Conservation (phyloP, 148 eudicot species). For the Pharnaceum exiguum region DNA sequence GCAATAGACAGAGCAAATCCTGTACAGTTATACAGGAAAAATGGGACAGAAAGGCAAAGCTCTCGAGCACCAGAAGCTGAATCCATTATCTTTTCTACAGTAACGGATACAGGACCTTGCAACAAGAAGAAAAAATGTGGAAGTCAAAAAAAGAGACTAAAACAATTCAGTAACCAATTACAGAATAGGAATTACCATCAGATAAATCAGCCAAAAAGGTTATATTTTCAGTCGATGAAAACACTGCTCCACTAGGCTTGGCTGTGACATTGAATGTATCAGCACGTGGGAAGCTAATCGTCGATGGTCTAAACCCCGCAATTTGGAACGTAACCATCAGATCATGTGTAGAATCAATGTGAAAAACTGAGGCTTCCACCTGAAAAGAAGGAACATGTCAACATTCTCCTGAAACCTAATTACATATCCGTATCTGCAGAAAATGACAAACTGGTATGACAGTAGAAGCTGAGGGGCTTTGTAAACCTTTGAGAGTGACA, state of each 20-base stretch:
- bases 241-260: slow-evolving; percentile 64
- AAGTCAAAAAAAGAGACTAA: not conserved
- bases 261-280: slow-evolving; percentile 72
- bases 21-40: slow-evolving; percentile 78
- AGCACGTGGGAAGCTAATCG: slow-evolving; percentile 72
- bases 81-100: slow-evolving; percentile 80
- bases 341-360: slow-evolving; percentile 93
- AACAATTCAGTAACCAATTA: not conserved
- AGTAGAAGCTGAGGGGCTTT: slow-evolving; percentile 2
- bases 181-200: slow-evolving; percentile 39
- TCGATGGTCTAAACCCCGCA: slow-evolving; percentile 61
- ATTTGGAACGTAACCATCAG: slow-evolving; percentile 53
- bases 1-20: slow-evolving; percentile 61
- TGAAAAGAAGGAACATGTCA: slow-evolving; percentile 22
- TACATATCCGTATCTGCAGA: slow-evolving; percentile 1
- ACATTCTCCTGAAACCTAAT: not conserved
- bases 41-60: slow-evolving; percentile 78
- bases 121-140: slow-evolving; percentile 1
- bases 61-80: slow-evolving; percentile 88
- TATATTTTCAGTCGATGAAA: slow-evolving; percentile 64
- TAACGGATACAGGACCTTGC: slow-evolving; percentile 63
- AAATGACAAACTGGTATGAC: not conserved
- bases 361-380: slow-evolving; percentile 81
- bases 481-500: slow-evolving; percentile 63
- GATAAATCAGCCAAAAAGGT: slow-evolving; percentile 43